These are phyloP conservation scores for Vicia faba DNA, from an alignment of 306 rosid genomes.

Conservation along the genomic window DNA sequence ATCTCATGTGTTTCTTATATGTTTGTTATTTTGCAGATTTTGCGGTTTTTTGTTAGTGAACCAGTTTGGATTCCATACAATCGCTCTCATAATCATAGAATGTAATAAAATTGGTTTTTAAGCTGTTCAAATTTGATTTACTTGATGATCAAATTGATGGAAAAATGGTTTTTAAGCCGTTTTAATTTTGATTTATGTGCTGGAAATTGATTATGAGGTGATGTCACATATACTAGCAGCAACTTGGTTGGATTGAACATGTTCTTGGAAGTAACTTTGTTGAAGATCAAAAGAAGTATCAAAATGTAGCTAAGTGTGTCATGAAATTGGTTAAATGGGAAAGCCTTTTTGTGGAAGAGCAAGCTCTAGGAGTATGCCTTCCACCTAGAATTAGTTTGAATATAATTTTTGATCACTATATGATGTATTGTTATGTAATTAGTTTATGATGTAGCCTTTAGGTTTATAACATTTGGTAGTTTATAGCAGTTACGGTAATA, in stretches of 20 bases:
- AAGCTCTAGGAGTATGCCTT: constrained; percentile 62
- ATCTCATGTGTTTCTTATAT: too few species aligned
- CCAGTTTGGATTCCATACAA: too few species aligned
- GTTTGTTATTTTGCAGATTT: too few species aligned
- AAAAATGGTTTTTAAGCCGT: too few species aligned
- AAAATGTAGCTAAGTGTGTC: constrained; percentile 36
- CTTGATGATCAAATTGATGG: too few species aligned
- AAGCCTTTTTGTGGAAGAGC: constrained; percentile 53
- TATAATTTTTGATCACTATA: constrained; percentile 43
- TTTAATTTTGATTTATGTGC: too few species aligned
- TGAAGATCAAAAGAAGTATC: constrained; percentile 56
- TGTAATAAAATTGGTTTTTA: too few species aligned
- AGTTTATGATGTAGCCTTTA: constrained; percentile 62
- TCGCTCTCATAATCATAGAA: too few species aligned
- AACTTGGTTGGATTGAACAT: constrained; percentile 73
- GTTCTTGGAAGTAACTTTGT: constrained; percentile 64
- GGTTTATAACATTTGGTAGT: constrained; percentile 48
- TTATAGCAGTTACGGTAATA: constrained; percentile 42
- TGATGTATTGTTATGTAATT: constrained; percentile 54
- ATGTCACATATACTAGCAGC: constrained; percentile 86
- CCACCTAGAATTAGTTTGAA: constrained; percentile 70
- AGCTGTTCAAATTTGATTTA: too few species aligned
- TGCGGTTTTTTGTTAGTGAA: too few species aligned
- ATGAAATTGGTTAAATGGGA: constrained; percentile 58
- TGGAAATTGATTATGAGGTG: constrained; percentile 71